phyloP scores from a whole-genome alignment of 1,139 yeast species.

The Zygoascus meyerae region DNA sequence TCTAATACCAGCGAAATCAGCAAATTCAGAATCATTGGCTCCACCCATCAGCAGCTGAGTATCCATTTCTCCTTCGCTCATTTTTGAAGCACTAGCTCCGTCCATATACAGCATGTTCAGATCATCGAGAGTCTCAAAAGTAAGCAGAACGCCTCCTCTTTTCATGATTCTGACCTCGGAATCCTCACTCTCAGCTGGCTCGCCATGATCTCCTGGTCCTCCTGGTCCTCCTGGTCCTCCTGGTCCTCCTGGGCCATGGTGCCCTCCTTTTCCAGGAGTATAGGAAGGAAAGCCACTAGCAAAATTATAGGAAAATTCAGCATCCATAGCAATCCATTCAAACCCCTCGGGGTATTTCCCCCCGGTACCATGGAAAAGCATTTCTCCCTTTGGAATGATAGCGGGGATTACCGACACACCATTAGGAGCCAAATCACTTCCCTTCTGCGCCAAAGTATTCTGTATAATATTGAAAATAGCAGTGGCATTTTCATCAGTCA shows the following conservation, averaged over 20 bases:
- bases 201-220: background rate
- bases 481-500: conserved; percentile 45
- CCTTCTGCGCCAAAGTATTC: conserved; percentile 46
- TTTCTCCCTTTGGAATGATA: conserved; percentile 49
- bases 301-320: conserved; percentile 49
- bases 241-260: background rate
- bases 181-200: background rate
- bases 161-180: background rate
- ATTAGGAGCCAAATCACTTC: conserved; percentile 45
- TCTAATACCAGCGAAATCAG: background rate
- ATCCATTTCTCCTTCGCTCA: conserved; percentile 48
- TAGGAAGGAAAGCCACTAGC: conserved; percentile 21
- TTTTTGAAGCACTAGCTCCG: conserved; percentile 57
- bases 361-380: conserved; percentile 45
- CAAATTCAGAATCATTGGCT: conserved; percentile 23
- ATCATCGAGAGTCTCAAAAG: conserved; percentile 43
- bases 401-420: conserved; percentile 57
- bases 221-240: too few relatives aligned
- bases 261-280: background rate
- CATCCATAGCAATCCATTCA: conserved; percentile 58
- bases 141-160: conserved; percentile 30
- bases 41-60: conserved; percentile 44
- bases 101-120: conserved; percentile 43
- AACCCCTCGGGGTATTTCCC: conserved; percentile 38
- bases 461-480: conserved; percentile 49